Evolutionary conservation across 495 filamentous ascomycete genomes (phyloP).

Genomic region (Rusavskia elegans): DNA sequence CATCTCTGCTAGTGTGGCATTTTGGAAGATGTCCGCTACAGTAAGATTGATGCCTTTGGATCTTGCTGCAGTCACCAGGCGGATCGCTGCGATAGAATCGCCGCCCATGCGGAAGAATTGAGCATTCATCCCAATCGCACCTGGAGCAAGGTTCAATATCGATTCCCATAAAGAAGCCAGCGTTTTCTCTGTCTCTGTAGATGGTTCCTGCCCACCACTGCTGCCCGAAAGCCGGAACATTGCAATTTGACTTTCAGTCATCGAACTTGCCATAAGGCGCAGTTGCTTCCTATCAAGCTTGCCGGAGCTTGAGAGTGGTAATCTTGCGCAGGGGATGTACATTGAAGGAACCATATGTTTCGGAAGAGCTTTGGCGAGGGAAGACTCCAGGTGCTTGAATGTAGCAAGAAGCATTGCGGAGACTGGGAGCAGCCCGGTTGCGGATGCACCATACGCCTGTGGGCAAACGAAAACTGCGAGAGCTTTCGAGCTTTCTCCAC

Average conservation of each 20-base stretch:
- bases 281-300: conserved; percentile 49
- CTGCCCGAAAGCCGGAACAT: conserved; percentile 23
- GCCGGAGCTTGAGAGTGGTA: conserved; percentile 39
- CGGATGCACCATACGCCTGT: conserved; percentile 12
- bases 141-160: conserved; percentile 20
- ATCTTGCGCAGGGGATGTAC: conserved; percentile 38
- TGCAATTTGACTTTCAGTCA: conserved; percentile 25
- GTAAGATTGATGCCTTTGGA: conserved; percentile 28
- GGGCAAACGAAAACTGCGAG: conserved; percentile 24
- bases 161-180: conserved; percentile 24
- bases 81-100: conserved; percentile 41
- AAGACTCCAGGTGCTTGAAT: conserved; percentile 21
- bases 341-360: conserved; percentile 46
- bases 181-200: conserved; percentile 18
- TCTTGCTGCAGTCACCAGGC: conserved; percentile 31
- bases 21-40: conserved; percentile 33
- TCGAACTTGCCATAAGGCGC: conserved; percentile 20
- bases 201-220: conserved; percentile 12
- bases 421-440: conserved; percentile 20
- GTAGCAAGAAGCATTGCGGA: conserved; percentile 16
- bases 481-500: conserved; percentile 19
- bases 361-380: conserved; percentile 23
- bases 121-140: conserved; percentile 26
- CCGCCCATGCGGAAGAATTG: conserved; percentile 39
- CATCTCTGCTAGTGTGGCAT: conserved; percentile 32